Evolutionary conservation across 2,329 filamentous ascomycete genomes (phyloP).

Genomic region (Fonsecaea pedrosoi): DNA sequence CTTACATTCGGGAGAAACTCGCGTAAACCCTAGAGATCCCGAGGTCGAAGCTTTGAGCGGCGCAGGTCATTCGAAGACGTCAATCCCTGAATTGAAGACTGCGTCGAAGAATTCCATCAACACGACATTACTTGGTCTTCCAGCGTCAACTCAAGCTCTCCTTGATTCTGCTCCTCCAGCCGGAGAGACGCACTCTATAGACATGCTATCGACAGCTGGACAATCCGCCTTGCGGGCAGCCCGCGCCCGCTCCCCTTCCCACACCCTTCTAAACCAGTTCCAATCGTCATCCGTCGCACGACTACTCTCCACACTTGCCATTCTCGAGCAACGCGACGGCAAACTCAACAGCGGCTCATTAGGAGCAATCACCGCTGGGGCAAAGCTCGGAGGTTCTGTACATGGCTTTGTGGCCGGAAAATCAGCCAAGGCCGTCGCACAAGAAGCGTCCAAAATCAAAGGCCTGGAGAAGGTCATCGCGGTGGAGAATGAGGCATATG

Average conservation of each 20-base stretch:
- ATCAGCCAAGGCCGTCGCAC: constrained; percentile 73
- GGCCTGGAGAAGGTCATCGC: constrained; percentile 91
- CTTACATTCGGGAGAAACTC: constrained; percentile 2
- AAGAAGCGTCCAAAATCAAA: constrained; percentile 84
- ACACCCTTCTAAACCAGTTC: constrained; percentile 47
- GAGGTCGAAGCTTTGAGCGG: not conserved
- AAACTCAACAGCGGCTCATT: constrained; percentile 83
- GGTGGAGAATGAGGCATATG: constrained; percentile 87
- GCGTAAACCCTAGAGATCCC: constrained; percentile 2
- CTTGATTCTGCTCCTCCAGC: not conserved
- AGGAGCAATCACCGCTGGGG: constrained; percentile 82
- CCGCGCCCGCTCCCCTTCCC: constrained; percentile 52
- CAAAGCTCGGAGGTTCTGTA: constrained; percentile 82
- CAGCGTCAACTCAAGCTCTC: not conserved
- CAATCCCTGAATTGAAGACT: constrained; percentile 16
- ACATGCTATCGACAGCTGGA: constrained; percentile 36
- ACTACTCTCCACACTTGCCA: constrained; percentile 83
- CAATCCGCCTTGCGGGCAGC: constrained; percentile 51
- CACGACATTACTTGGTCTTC: not conserved
- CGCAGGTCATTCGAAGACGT: constrained; percentile 13
- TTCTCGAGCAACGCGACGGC: constrained; percentile 91
- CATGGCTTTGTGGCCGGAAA: constrained; percentile 87
- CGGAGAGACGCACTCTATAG: constrained; percentile 6
- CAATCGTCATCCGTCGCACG: constrained; percentile 66
- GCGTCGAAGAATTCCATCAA: not conserved